These are phyloP conservation scores for Lotmaria passim DNA, from an alignment of 208 protist genomes.

Conservation along the genomic window DNA sequence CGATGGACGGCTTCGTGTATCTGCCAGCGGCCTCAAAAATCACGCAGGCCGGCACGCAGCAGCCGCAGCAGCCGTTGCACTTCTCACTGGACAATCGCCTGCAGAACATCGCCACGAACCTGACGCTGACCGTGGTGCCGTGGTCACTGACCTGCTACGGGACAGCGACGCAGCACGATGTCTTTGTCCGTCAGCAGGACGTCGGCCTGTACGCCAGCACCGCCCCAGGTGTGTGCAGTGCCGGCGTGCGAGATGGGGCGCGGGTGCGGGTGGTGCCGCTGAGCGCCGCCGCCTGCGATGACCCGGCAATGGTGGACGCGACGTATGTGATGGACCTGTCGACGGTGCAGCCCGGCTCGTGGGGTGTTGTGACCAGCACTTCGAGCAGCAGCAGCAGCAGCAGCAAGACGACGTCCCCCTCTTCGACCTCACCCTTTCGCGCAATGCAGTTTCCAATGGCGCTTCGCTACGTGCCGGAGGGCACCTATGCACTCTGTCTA, in stretches of 20 bases:
- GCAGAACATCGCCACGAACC: slow-evolving; percentile 25
- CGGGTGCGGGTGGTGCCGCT: slow-evolving; percentile 52
- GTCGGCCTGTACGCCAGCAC: slow-evolving; percentile 42
- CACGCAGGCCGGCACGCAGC: background rate
- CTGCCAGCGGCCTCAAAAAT: slow-evolving; percentile 37
- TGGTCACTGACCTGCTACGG: slow-evolving; percentile 54
- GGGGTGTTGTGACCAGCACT: slow-evolving; percentile 6
- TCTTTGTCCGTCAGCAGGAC: slow-evolving; percentile 44
- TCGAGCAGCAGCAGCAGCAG: background rate
- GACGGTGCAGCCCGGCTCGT: slow-evolving; percentile 30
- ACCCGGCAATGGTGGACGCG: slow-evolving; percentile 27
- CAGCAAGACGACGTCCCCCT: no score
- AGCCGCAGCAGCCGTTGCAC: slow-evolving; percentile 25
- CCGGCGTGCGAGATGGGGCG: slow-evolving; percentile 48
- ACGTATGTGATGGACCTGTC: slow-evolving; percentile 29
- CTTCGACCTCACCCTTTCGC: slow-evolving; percentile 14
- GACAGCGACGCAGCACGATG: slow-evolving; percentile 19
- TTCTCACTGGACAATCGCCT: slow-evolving; percentile 40
- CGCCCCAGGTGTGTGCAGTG: slow-evolving; percentile 35
- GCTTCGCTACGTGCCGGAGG: slow-evolving; percentile 51
- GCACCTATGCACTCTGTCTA: slow-evolving; percentile 49
- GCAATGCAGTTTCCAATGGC: slow-evolving; percentile 40
- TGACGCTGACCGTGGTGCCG: slow-evolving; percentile 29
- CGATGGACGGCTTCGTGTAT: slow-evolving; percentile 54
- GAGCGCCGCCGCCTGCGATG: slow-evolving; percentile 24